Conservation (phyloP, 768 basidiomycete genomes). For the Mycena chlorophos region DNA sequence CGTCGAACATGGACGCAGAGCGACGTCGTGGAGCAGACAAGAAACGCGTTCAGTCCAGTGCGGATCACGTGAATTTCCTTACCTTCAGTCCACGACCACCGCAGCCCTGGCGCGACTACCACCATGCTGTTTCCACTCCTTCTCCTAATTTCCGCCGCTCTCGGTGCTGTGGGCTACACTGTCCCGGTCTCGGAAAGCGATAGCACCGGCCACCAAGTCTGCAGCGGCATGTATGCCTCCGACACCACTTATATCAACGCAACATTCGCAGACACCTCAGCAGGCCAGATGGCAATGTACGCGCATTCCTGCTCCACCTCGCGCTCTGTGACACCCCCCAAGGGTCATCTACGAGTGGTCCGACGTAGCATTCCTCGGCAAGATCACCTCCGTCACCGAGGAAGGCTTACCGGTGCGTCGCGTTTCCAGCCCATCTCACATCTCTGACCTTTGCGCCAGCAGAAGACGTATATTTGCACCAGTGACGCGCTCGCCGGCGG, state of each 20-base stretch:
- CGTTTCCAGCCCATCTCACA: not conserved
- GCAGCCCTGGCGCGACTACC: not conserved
- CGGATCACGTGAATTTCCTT: not conserved
- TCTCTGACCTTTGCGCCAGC: conserved; percentile 33
- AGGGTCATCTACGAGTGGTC: conserved; percentile 92
- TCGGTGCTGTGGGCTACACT: conserved; percentile 9
- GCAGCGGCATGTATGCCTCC: conserved; percentile 93
- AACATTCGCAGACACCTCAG: conserved; percentile 72
- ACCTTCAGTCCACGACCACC: not conserved
- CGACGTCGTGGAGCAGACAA: not conserved
- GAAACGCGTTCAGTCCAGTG: not conserved
- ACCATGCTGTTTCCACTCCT: conserved; percentile 5
- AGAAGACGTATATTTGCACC: conserved; percentile 96
- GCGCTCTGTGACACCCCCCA: not conserved
- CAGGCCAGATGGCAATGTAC: conserved; percentile 81
- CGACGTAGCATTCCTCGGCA: conserved; percentile 83
- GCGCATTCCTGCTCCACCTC: not conserved
- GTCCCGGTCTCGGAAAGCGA: conserved; percentile 39
- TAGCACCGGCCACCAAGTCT: conserved; percentile 80
- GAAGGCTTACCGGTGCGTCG: conserved; percentile 65
- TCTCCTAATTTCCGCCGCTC: conserved; percentile 10
- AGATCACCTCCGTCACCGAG: conserved; percentile 52
- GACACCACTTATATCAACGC: conserved; percentile 82
- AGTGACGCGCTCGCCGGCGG: conserved; percentile 70
- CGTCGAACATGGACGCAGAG: conserved; percentile 61